Percentiles rank a stretch among this genome's conserved stretches.
These are phyloP conservation scores for Trichopus zeylanicus DNA, from an alignment of 116 monocot species.

Conservation along the genomic window DNA sequence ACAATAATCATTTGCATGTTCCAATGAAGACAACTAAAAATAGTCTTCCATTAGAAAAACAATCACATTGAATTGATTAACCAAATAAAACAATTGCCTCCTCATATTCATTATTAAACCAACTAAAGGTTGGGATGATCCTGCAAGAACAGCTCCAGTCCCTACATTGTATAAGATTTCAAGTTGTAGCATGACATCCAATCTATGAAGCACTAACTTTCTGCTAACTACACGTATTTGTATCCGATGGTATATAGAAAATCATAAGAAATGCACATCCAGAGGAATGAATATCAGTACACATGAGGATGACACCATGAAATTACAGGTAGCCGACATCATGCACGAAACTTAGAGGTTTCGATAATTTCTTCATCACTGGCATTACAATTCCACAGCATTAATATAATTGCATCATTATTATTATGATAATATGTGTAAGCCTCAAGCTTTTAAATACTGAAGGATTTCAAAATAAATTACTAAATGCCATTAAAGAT, in stretches of 20 bases:
- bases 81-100: constrained; percentile 24
- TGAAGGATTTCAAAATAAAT: too few species aligned
- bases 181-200: not conserved
- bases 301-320: constrained; percentile 90
- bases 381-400: constrained; percentile 1
- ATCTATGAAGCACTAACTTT: not conserved
- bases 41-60: not conserved
- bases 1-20: too few species aligned
- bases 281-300: constrained; percentile 6
- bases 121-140: constrained; percentile 94
- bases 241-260: not conserved
- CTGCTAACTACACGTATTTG: not conserved
- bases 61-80: not conserved
- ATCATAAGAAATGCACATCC: not conserved
- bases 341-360: constrained; percentile 80
- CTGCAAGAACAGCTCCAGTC: constrained; percentile 88
- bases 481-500: too few species aligned
- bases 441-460: not conserved
- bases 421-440: too few species aligned
- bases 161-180: constrained; percentile 22
- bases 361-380: constrained; percentile 88
- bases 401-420: not conserved
- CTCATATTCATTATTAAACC: constrained; percentile 86
- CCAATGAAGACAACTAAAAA: too few species aligned
- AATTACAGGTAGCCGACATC: constrained; percentile 77